phyloP scores from a whole-genome alignment of 177 flowering plant species.

The Tripterygium wilfordii region DNA sequence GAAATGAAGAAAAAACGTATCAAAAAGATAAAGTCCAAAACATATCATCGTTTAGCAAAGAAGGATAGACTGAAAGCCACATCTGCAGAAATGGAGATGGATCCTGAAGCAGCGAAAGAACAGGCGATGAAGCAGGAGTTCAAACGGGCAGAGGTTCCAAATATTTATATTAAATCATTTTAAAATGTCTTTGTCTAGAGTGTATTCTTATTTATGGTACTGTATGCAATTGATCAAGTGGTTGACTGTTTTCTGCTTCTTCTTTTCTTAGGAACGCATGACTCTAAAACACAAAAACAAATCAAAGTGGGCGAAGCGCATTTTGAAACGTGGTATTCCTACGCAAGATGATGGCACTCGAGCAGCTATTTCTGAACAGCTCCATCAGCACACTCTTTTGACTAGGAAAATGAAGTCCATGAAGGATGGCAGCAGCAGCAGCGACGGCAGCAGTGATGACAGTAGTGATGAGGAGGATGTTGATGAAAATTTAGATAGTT shows the following conservation, averaged over 20 bases:
- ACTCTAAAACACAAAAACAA: constrained; percentile 74
- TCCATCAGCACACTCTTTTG: constrained; percentile 60
- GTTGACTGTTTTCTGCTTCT: not conserved
- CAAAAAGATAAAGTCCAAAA: constrained; percentile 87
- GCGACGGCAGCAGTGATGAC: constrained; percentile 70
- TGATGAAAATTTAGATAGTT: constrained; percentile 33
- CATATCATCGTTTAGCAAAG: constrained; percentile 66
- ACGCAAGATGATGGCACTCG: constrained; percentile 87
- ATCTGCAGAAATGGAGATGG: constrained; percentile 36
- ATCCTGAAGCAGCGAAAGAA: constrained; percentile 85
- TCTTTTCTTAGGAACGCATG: constrained; percentile 60
- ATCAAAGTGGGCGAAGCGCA: constrained; percentile 82
- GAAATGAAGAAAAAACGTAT: constrained; percentile 76
- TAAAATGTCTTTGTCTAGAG: not conserved
- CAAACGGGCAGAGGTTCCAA: constrained; percentile 77
- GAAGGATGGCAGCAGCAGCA: constrained; percentile 61
- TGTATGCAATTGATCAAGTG: not conserved
- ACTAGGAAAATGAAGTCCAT: constrained; percentile 79
- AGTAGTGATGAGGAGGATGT: constrained; percentile 58
- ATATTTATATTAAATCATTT: not conserved
- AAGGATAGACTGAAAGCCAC: constrained; percentile 57
- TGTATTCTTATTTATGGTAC: not conserved
- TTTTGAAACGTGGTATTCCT: constrained; percentile 61
- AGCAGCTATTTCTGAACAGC: constrained; percentile 82
- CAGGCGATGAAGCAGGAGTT: constrained; percentile 74